These are phyloP conservation scores for Pleurozium schreberi DNA, from an alignment of 225 moss, liverwort and hornwort genomes.

Conservation along the genomic window DNA sequence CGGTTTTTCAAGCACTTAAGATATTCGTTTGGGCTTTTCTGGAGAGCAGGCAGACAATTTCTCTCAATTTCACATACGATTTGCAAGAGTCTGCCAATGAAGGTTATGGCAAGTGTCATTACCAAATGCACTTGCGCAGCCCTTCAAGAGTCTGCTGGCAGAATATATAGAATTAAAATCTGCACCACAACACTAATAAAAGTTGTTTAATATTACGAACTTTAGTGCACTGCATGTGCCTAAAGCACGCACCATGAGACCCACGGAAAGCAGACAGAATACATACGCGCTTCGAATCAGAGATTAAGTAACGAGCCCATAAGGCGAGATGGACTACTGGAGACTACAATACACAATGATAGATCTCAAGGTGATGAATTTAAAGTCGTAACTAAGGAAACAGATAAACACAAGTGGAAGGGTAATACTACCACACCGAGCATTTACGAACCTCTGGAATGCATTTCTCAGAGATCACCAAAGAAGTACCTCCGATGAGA, in stretches of 20 bases:
- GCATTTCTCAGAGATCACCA: neutral
- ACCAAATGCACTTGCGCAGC: neutral
- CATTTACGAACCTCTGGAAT: neutral
- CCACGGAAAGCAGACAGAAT: neutral
- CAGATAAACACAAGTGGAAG: neutral
- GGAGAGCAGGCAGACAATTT: neutral
- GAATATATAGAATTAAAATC: neutral
- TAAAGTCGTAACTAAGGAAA: neutral
- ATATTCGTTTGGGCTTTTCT: neutral
- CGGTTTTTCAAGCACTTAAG: too few relatives aligned
- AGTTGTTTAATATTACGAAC: neutral
- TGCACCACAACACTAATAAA: neutral
- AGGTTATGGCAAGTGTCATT: neutral
- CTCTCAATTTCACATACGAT: neutral
- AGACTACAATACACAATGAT: neutral
- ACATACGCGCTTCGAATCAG: neutral
- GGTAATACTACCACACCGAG: neutral
- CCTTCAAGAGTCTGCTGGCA: neutral
- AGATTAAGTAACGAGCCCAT: neutral
- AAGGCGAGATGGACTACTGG: neutral
- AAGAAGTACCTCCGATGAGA: neutral
- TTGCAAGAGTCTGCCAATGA: neutral
- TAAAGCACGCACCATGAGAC: neutral
- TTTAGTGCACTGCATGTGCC: neutral
- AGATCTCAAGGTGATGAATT: neutral